Evolutionary conservation across 495 filamentous ascomycete species (phyloP), one percentile per base, ranked within the genome.

Genomic region (Mycothermus thermophilus): DNA sequence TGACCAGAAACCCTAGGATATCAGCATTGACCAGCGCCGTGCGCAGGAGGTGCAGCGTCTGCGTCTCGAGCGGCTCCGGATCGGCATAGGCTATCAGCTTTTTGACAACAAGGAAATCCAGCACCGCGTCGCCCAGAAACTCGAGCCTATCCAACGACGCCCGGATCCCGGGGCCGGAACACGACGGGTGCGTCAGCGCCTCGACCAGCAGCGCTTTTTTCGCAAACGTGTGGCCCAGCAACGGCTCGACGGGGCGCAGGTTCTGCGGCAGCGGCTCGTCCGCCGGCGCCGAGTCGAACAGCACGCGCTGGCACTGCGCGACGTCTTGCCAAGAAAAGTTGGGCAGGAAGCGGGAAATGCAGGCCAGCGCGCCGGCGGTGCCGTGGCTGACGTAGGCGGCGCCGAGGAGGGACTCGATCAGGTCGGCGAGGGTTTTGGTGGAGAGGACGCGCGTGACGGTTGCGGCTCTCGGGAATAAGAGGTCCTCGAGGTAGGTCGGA

Each of bases 91-190:
- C 33, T 44, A 55, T 64, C 6, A 69, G 27, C 23, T 60, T 55
- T 0, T 58, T 46, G 7, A 79, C 68, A 30, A 96, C 63, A 32
- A 94, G 52, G 51, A 72, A 74, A 50, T 97, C 90, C 0, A 97
- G 72, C 8, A 94, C 59, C 0, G 85, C 69, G 47, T 97, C 90
- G 6, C 90, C 90, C 1, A 95, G 65, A 53, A 85, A 96, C 51
- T 97, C 90, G 10, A 95, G 67, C 0, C 87, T 76, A 43, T 96
- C 80, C 51, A 92, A 83, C 5, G 79, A 87, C 22, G 72, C 62
- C 34, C 71, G 61, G 27, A 60, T 54, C 7, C 26, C 28, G 3
- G 36, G 41, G 12, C 33, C 19, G 23, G 57, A 60, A 44, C 68
- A 83, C 2, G 85, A 93, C 0, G 77, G 62, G 50, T 95, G 90